Conservation (phyloP, 345 rosid species). For the Salix dunnii region DNA sequence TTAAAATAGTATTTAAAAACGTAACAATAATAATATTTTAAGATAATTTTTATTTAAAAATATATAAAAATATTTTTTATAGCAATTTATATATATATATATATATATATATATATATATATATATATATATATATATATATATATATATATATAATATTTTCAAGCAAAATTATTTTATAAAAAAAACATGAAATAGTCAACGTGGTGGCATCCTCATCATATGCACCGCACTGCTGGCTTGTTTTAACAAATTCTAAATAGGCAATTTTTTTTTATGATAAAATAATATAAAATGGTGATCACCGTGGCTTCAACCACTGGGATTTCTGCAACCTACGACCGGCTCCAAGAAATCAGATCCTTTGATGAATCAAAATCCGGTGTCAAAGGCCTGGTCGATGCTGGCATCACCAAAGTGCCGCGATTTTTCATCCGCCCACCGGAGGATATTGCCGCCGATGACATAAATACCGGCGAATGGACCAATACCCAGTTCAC, state of each 20-base stretch:
- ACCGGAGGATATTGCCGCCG: background rate
- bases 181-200: too few relatives aligned
- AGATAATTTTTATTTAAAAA: too few relatives aligned
- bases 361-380: constrained; percentile 8
- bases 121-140: too few relatives aligned
- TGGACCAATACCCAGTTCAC: background rate
- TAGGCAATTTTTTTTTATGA: background rate
- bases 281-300: background rate
- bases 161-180: too few relatives aligned
- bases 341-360: background rate
- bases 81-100: too few relatives aligned
- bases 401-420: background rate
- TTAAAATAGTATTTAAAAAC: too few relatives aligned
- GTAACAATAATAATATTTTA: too few relatives aligned
- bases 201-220: too few relatives aligned
- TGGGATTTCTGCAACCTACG: background rate
- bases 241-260: background rate
- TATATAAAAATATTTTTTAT: too few relatives aligned
- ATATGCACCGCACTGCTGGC: background rate
- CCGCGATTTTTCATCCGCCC: constrained; percentile 1
- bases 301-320: background rate
- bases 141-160: too few relatives aligned
- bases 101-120: too few relatives aligned
- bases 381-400: constrained; percentile 6
- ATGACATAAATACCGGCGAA: background rate